Conservation (phyloP, 2,329 filamentous ascomycete species). For the Ramularia endophylla region DNA sequence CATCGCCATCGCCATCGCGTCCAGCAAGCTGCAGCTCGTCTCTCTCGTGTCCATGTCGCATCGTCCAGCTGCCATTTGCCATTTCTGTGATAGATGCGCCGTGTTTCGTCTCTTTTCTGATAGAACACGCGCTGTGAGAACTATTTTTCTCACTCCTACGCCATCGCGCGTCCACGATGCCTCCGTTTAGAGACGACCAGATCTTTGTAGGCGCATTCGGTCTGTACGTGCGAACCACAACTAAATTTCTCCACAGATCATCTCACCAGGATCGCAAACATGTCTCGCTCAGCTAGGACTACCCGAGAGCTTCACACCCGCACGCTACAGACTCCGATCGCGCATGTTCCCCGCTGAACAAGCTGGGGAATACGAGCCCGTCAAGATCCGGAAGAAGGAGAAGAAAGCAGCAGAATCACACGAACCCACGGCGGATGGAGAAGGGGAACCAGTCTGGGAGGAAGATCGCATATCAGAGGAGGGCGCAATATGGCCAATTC, state of each 20-base stretch:
- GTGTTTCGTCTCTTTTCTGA: too few species aligned
- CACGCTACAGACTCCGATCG: constrained; percentile 78
- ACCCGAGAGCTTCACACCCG: constrained; percentile 83
- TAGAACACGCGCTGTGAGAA: too few species aligned
- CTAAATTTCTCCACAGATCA: constrained; percentile 40
- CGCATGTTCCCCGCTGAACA: constrained; percentile 85
- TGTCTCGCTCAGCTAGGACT: constrained; percentile 89
- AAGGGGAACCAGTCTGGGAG: constrained; percentile 65
- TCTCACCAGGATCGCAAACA: constrained; percentile 79
- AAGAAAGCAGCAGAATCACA: constrained; percentile 15
- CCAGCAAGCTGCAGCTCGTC: too few species aligned
- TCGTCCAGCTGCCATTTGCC: too few species aligned
- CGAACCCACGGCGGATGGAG: constrained; percentile 32
- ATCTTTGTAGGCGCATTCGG: constrained; percentile 23
- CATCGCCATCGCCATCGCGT: too few species aligned
- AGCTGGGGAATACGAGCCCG: constrained; percentile 72
- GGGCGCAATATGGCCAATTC: constrained; percentile 82
- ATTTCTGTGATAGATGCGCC: too few species aligned
- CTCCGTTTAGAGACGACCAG: constrained; percentile 32
- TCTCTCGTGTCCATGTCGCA: too few species aligned
- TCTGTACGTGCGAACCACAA: not conserved
- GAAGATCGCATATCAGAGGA: constrained; percentile 85
- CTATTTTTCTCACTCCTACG: too few species aligned
- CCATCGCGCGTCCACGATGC: constrained; percentile 27
- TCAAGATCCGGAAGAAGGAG: constrained; percentile 59